Conservation (phyloP, 768 basidiomycete species). For the Crucibulum laeve region DNA sequence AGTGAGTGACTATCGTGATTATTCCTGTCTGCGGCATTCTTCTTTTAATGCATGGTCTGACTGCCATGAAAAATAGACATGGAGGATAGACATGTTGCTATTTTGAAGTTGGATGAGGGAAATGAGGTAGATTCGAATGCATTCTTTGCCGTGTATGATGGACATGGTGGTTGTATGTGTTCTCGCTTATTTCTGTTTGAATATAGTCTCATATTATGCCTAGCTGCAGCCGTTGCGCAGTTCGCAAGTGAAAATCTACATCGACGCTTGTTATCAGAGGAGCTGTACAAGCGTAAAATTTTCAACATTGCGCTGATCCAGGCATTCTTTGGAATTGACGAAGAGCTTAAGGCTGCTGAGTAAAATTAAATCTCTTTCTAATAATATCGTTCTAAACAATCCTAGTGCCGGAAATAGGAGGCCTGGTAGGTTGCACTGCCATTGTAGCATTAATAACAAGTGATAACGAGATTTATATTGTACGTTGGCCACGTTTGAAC, state of each 20-base stretch:
- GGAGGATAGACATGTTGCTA: conserved; percentile 90
- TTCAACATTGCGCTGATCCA: conserved; percentile 79
- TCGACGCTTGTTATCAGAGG: conserved; percentile 65
- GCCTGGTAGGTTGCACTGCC: conserved; percentile 96
- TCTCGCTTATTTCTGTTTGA: conserved; percentile 1
- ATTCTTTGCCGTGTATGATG: conserved; percentile 98
- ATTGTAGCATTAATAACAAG: conserved; percentile 81
- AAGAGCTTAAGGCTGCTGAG: conserved; percentile 83
- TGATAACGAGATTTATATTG: conserved; percentile 76
- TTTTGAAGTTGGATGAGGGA: conserved; percentile 63
- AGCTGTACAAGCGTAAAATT: conserved; percentile 62
- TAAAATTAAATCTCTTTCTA: conserved; percentile 7
- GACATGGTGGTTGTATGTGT: conserved; percentile 87
- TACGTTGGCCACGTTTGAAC: conserved; percentile 32
- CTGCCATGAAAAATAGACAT: conserved; percentile 55
- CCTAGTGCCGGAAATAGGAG: conserved; percentile 79
- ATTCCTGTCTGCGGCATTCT: conserved; percentile 4
- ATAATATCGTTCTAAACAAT: conserved; percentile 10
- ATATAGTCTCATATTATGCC: conserved; percentile 9
- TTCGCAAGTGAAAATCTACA: conserved; percentile 86
- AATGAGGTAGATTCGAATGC: conserved; percentile 55
- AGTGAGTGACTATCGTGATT: conserved; percentile 52
- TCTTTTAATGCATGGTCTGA: too few species aligned
- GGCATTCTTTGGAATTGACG: conserved; percentile 92
- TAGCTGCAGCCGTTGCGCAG: conserved; percentile 63